Conservation (phyloP, 2,329 filamentous ascomycete genomes). For the Phialemoniopsis sp. region DNA sequence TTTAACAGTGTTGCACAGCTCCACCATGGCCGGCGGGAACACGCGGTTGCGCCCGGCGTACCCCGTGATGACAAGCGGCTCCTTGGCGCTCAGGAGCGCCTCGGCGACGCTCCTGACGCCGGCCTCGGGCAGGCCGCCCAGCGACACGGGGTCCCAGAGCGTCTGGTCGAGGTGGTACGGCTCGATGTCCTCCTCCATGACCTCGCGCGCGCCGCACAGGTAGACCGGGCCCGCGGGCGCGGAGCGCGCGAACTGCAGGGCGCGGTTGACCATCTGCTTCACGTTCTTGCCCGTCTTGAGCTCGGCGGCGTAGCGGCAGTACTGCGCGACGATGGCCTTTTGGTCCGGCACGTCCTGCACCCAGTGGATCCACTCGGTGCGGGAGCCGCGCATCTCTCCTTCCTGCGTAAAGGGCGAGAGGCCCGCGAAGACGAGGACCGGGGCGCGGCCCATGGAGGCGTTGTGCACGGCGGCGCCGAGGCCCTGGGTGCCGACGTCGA, state of each 20-base stretch:
- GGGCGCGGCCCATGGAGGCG: slow-evolving; percentile 62
- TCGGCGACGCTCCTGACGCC: slow-evolving; percentile 58
- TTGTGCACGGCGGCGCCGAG: slow-evolving; percentile 71
- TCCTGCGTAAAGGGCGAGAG: slow-evolving; percentile 36
- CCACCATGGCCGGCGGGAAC: slow-evolving; percentile 56
- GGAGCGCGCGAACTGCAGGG: slow-evolving; percentile 74
- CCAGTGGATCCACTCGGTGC: slow-evolving; percentile 39
- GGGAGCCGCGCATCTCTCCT: slow-evolving; percentile 32
- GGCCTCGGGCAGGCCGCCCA: slow-evolving; percentile 50
- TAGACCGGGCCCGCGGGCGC: slow-evolving; percentile 80
- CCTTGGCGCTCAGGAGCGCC: slow-evolving; percentile 57
- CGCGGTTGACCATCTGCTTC: slow-evolving; percentile 85
- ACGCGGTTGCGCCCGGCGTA: slow-evolving; percentile 68
- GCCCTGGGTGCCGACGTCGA: slow-evolving; percentile 71
- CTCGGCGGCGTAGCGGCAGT: slow-evolving; percentile 79
- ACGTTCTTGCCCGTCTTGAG: slow-evolving; percentile 81
- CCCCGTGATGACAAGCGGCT: slow-evolving; percentile 67
- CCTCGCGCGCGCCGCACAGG: slow-evolving; percentile 71
- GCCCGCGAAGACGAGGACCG: slow-evolving; percentile 47
- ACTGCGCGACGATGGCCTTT: slow-evolving; percentile 70
- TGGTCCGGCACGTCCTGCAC: slow-evolving; percentile 36
- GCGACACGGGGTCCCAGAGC: slow-evolving; percentile 63
- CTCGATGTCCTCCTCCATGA: slow-evolving; percentile 80
- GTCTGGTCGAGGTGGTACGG: slow-evolving; percentile 66
- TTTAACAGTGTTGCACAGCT: slow-evolving; percentile 63